A percentile compares a stretch with the other conserved stretches of the same genome.
phyloP scores from a whole-genome alignment of 2,329 filamentous ascomycete species.

The Remersonia thermophila region DNA sequence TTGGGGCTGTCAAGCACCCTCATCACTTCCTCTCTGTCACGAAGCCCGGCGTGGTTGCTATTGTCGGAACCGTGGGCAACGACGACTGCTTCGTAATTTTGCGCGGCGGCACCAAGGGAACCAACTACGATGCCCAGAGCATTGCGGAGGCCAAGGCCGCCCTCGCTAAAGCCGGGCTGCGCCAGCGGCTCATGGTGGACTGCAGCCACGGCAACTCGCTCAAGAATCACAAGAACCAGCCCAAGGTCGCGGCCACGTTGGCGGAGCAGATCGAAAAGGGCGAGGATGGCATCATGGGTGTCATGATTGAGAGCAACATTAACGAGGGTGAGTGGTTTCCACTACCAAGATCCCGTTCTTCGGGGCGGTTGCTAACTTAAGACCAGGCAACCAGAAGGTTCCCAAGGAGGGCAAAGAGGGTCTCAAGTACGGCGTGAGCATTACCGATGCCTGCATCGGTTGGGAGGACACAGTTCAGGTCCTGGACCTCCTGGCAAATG shows the following conservation, averaged over 20 bases:
- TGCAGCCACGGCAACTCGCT: constrained; percentile 93
- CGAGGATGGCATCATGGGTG: constrained; percentile 81
- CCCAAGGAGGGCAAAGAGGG: constrained; percentile 73
- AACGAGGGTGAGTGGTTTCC: constrained; percentile 57
- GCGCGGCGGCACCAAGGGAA: constrained; percentile 81
- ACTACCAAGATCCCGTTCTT: background rate
- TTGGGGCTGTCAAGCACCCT: constrained; percentile 79
- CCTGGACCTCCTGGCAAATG: constrained; percentile 64
- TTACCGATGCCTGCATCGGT: constrained; percentile 92
- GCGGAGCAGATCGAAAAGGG: constrained; percentile 77
- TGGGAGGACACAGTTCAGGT: constrained; percentile 83
- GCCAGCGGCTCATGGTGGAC: constrained; percentile 83
- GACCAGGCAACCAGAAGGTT: constrained; percentile 72
- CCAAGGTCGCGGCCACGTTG: constrained; percentile 72
- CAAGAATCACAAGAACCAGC: constrained; percentile 97
- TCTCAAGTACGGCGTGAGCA: constrained; percentile 87
- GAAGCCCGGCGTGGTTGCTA: constrained; percentile 88
- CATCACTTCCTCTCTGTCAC: constrained; percentile 97
- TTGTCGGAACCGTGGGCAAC: constrained; percentile 88
- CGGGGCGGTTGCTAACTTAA: constrained; percentile 17
- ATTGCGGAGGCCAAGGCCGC: constrained; percentile 74
- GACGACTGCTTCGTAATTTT: constrained; percentile 96
- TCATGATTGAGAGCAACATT: constrained; percentile 99
- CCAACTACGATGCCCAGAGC: constrained; percentile 82
- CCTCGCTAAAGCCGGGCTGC: constrained; percentile 60